phyloP scores from a whole-genome alignment of 2,329 filamentous ascomycete species.

The Monosporascus sp. region DNA sequence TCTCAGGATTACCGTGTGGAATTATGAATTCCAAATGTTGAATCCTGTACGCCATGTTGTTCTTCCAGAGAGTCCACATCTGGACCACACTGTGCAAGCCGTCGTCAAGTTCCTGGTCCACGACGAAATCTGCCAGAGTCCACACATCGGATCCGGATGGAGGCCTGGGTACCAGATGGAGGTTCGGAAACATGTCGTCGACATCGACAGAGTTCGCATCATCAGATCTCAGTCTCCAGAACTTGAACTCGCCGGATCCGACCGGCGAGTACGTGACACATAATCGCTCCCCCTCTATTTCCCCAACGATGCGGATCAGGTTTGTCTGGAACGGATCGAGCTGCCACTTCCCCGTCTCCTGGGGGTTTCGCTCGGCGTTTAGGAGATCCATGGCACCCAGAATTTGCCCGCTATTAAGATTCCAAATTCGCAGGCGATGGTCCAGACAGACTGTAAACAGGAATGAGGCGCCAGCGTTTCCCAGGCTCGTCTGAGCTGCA shows the following conservation, averaged over 20 bases:
- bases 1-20: slow-evolving; percentile 11
- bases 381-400: slow-evolving; percentile 74
- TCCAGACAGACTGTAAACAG: slow-evolving; percentile 82
- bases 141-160: slow-evolving; percentile 70
- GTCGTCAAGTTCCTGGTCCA: slow-evolving; percentile 26
- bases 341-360: slow-evolving; percentile 67
- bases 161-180: slow-evolving; percentile 60
- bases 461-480: slow-evolving; percentile 45
- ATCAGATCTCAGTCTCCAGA: slow-evolving; percentile 71
- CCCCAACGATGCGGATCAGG: slow-evolving; percentile 67
- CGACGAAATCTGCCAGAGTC: slow-evolving; percentile 72
- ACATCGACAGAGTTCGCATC: slow-evolving; percentile 60
- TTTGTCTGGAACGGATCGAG: slow-evolving; percentile 76
- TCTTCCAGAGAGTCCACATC: slow-evolving; percentile 79
- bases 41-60: slow-evolving; percentile 72
- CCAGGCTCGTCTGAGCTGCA: slow-evolving; percentile 48
- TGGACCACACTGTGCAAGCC: slow-evolving; percentile 5
- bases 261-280: slow-evolving; percentile 85
- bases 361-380: slow-evolving; percentile 57
- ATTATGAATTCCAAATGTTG: slow-evolving; percentile 65
- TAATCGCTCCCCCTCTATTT: slow-evolving; percentile 45
- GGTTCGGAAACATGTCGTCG: slow-evolving; percentile 64
- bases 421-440: slow-evolving; percentile 86
- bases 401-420: slow-evolving; percentile 73
- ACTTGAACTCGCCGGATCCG: slow-evolving; percentile 86